A percentile compares a stretch with the other conserved stretches of the same genome.
These are phyloP conservation scores for Nemania abortiva DNA, from an alignment of 2,329 filamentous ascomycete species.

Conservation along the genomic window DNA sequence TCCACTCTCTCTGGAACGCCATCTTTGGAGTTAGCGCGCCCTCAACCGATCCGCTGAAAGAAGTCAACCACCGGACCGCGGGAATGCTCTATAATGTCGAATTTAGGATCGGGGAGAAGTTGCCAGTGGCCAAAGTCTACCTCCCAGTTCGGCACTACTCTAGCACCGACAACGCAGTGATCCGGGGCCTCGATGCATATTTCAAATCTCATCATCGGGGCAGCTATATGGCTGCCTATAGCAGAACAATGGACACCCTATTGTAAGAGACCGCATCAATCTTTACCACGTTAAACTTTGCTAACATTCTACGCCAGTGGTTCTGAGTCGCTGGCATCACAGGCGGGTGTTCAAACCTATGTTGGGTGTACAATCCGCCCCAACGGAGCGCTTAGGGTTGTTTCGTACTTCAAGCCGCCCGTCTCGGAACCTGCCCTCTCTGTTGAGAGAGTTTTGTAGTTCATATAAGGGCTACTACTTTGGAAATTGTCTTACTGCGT, in stretches of 20 bases:
- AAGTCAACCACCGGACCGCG: conserved; percentile 29
- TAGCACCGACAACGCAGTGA: conserved; percentile 18
- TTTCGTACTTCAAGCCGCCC: conserved; percentile 34
- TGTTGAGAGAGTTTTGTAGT: not conserved
- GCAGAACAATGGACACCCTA: conserved; percentile 19
- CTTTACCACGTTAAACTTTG: not conserved
- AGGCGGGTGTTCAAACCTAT: conserved; percentile 25
- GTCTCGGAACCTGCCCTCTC: not conserved
- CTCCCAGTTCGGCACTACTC: conserved; percentile 39
- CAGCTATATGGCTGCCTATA: conserved; percentile 22
- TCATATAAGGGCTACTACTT: not conserved
- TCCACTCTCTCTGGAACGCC: conserved; percentile 28
- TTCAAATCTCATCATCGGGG: conserved; percentile 24
- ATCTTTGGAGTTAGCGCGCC: conserved; percentile 11
- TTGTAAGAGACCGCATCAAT: conserved; percentile 23
- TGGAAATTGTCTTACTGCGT: not conserved
- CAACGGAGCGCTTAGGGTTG: conserved; percentile 26
- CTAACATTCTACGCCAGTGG: conserved; percentile 22
- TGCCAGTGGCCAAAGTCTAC: conserved; percentile 30
- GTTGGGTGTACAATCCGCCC: conserved; percentile 30
- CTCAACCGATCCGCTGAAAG: not conserved
- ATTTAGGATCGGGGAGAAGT: conserved; percentile 24
- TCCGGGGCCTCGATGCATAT: conserved; percentile 13
- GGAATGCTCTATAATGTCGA: conserved; percentile 38
- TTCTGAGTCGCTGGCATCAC: not conserved